Evolutionary conservation across 192 early-diverging fungal species (phyloP).

Genomic region (Paraglomus brasilianum): DNA sequence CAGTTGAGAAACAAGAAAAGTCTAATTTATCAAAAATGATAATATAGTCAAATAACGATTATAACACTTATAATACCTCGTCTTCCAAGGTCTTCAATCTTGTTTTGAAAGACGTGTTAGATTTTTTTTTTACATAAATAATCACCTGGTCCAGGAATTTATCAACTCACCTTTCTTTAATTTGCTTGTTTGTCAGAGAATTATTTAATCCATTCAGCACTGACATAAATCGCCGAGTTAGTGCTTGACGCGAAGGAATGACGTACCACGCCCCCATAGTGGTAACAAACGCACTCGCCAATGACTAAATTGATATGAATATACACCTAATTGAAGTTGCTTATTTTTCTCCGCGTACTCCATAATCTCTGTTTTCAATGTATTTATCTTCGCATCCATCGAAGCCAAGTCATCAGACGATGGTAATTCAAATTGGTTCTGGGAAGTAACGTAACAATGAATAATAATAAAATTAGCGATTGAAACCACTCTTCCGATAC

Average conservation of each 20-base stretch:
- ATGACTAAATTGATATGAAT: not conserved
- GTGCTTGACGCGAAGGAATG: too few relatives aligned
- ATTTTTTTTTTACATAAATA: not conserved
- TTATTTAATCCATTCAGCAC: slow-evolving; percentile 38
- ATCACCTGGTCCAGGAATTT: slow-evolving; percentile 22
- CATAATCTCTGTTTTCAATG: slow-evolving; percentile 51
- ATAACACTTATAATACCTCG: slow-evolving; percentile 8
- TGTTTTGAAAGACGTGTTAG: not conserved
- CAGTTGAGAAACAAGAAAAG: not conserved
- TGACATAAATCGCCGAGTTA: slow-evolving; percentile 6
- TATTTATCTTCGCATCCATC: slow-evolving; percentile 53
- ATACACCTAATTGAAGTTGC: slow-evolving; percentile 42
- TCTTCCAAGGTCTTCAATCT: slow-evolving; percentile 6
- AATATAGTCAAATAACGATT: not conserved
- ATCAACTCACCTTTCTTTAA: slow-evolving; percentile 25
- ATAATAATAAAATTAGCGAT: not conserved
- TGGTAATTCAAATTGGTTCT: slow-evolving; percentile 44
- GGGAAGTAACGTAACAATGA: not conserved
- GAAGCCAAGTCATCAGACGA: slow-evolving; percentile 45
- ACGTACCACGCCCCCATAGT: too few relatives aligned
- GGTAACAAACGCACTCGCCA: too few relatives aligned
- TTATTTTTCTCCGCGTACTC: slow-evolving; percentile 56
- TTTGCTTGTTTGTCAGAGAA: slow-evolving; percentile 43
- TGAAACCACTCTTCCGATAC: not conserved
- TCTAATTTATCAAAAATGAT: not conserved